A percentile compares a stretch with the other conserved stretches of the same genome.
phyloP scores from a whole-genome alignment of 2,329 filamentous ascomycete genomes.

The Fusarium oligoseptatum region DNA sequence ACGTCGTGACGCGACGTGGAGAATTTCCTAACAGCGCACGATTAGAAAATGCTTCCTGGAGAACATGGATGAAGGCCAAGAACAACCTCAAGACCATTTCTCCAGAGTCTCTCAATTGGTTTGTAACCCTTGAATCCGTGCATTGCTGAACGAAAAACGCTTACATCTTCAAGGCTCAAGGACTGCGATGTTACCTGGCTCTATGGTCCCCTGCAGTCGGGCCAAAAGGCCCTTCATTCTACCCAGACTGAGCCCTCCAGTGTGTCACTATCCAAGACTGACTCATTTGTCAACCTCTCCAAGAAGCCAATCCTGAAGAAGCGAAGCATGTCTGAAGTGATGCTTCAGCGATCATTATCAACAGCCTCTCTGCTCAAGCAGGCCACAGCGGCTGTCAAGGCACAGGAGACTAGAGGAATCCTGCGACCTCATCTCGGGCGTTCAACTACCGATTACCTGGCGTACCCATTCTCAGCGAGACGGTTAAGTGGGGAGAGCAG shows the following conservation, averaged over 20 bases:
- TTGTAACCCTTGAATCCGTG: slow-evolving; percentile 34
- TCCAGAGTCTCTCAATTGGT: slow-evolving; percentile 95
- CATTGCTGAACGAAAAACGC: slow-evolving; percentile 27
- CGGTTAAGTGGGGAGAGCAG: slow-evolving; percentile 74
- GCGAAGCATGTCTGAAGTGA: slow-evolving; percentile 94
- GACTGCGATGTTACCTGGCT: slow-evolving; percentile 98
- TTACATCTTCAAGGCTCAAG: slow-evolving; percentile 78
- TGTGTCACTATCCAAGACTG: slow-evolving; percentile 63
- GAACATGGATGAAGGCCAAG: slow-evolving; percentile 95
- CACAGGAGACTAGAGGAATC: slow-evolving; percentile 74
- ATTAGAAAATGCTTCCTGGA: slow-evolving; percentile 96
- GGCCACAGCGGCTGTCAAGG: slow-evolving; percentile 86
- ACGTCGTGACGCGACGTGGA: slow-evolving; percentile 84
- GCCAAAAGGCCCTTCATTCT: slow-evolving; percentile 67
- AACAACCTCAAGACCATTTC: slow-evolving; percentile 88
- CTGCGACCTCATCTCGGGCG: slow-evolving; percentile 70
- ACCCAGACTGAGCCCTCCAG: slow-evolving; percentile 58
- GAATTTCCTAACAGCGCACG: slow-evolving; percentile 85
- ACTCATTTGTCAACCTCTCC: slow-evolving; percentile 73
- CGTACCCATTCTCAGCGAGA: slow-evolving; percentile 73
- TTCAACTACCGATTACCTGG: slow-evolving; percentile 76
- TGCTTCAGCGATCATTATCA: slow-evolving; percentile 90
- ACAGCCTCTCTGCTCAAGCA: slow-evolving; percentile 91
- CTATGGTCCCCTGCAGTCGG: slow-evolving; percentile 90
- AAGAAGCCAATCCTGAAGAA: slow-evolving; percentile 98